These are phyloP conservation scores for Pyropia haitanensis DNA, from an alignment of 23 red algal genomes.

Conservation along the genomic window DNA sequence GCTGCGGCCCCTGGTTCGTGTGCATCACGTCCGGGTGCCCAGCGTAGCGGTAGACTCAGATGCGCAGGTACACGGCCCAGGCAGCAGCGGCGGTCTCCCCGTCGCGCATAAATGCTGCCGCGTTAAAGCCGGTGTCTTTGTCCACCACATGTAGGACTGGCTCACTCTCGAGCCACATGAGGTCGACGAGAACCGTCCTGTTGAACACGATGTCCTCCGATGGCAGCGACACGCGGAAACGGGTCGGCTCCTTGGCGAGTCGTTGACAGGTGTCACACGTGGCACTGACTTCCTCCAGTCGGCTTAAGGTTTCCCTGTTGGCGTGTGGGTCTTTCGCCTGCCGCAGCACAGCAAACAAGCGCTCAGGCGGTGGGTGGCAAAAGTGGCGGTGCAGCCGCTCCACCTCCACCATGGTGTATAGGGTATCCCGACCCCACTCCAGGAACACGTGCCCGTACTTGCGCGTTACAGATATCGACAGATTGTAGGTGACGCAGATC, in stretches of 20 bases:
- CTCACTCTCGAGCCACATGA: too few species aligned
- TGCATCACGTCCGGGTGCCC: too few species aligned
- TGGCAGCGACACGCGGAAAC: conserved; percentile 1
- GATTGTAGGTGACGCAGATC: background rate
- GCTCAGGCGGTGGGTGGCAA: conserved; percentile 10
- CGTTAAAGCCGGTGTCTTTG: too few species aligned
- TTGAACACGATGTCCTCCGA: too few species aligned
- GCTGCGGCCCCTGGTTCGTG: background rate
- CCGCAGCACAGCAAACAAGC: background rate
- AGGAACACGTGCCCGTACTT: too few species aligned
- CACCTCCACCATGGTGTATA: background rate
- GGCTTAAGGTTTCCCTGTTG: background rate
- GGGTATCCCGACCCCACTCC: conserved; percentile 10
- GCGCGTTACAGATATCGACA: background rate
- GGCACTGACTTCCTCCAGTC: background rate
- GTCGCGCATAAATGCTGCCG: too few species aligned
- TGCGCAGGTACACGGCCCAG: too few species aligned
- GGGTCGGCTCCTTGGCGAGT: background rate
- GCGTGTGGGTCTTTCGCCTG: background rate
- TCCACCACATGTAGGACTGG: too few species aligned
- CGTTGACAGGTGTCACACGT: conserved; percentile 24
- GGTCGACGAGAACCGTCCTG: too few species aligned
- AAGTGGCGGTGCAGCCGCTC: conserved; percentile 16
- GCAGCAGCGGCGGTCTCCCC: too few species aligned
- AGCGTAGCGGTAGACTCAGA: too few species aligned